Percentiles rank a stretch among this genome's conserved stretches.
phyloP scores from a whole-genome alignment of 768 basidiomycete genomes.

The Terana coerulea region DNA sequence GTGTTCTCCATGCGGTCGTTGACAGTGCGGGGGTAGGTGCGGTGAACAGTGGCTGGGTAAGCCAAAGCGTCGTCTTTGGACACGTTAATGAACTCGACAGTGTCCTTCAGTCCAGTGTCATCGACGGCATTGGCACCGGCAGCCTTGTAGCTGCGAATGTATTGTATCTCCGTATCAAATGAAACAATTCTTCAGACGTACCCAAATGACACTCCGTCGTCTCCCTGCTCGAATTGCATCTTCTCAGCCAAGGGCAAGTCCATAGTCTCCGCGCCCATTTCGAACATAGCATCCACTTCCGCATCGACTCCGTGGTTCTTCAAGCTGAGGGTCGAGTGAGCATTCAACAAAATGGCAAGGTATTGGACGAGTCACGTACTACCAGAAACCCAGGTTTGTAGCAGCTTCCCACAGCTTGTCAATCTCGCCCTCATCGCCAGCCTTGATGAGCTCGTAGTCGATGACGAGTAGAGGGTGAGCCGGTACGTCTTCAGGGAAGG shows the following conservation, averaged over 20 bases:
- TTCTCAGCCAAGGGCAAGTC: constrained; percentile 39
- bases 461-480: constrained; percentile 45
- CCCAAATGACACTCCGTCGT: constrained; percentile 39
- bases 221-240: constrained; percentile 40
- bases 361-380: constrained; percentile 31
- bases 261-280: constrained; percentile 39
- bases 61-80: constrained; percentile 35
- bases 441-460: constrained; percentile 37
- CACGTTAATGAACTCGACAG: constrained; percentile 33
- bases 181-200: too few relatives aligned
- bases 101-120: constrained; percentile 29
- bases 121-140: constrained; percentile 31
- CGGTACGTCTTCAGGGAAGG: constrained; percentile 42
- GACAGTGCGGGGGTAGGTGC: constrained; percentile 30
- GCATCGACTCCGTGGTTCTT: constrained; percentile 40
- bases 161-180: neutral
- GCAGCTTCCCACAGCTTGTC: constrained; percentile 46
- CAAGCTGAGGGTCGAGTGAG: constrained; percentile 24
- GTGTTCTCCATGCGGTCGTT: constrained; percentile 25
- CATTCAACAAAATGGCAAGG: neutral
- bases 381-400: constrained; percentile 51
- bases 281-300: constrained; percentile 37
- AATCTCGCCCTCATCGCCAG: constrained; percentile 33
- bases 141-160: constrained; percentile 25
- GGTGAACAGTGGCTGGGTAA: constrained; percentile 27